Conservation (phyloP, 345 rosid species). For the Passiflora organensis region DNA sequence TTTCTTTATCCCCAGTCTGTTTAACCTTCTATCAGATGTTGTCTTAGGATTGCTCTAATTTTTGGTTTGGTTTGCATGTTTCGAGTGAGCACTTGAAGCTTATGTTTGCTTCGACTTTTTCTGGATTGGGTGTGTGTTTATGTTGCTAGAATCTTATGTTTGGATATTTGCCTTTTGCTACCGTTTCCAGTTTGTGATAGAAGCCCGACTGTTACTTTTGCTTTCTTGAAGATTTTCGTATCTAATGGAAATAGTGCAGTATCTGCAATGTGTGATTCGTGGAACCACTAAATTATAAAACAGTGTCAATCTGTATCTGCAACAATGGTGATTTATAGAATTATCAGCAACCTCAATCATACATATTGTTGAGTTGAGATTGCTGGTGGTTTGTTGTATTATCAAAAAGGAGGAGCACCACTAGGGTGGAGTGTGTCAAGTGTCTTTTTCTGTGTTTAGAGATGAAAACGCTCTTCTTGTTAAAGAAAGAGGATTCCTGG, state of each 20-base stretch:
- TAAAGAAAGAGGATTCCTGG: slow-evolving; percentile 21
- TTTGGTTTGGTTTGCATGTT: slow-evolving; percentile 17
- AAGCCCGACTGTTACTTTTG: no score
- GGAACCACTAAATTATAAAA: slow-evolving; percentile 10
- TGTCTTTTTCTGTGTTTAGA: slow-evolving; percentile 20
- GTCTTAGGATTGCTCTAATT: background rate
- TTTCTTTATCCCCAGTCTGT: slow-evolving; percentile 38
- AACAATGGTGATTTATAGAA: slow-evolving; percentile 12
- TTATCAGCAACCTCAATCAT: slow-evolving; percentile 6
- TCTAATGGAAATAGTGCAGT: slow-evolving; percentile 23
- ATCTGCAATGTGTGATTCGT: slow-evolving; percentile 11
- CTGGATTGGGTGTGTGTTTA: slow-evolving; percentile 21
- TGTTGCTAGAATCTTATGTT: slow-evolving; percentile 13
- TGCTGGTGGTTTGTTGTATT: no score
- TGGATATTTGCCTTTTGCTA: slow-evolving; percentile 13
- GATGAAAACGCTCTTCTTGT: slow-evolving; percentile 28
- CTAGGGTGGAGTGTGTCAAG: no score
- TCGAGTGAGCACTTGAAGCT: slow-evolving; percentile 33
- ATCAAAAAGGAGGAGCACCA: no score
- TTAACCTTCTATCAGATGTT: slow-evolving; percentile 21
- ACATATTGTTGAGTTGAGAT: no score
- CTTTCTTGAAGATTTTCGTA: slow-evolving; percentile 6
- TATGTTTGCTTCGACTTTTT: slow-evolving; percentile 8
- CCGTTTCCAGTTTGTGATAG: slow-evolving; percentile 25
- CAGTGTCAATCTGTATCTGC: slow-evolving; percentile 10